phyloP scores from a whole-genome alignment of 495 filamentous ascomycete species.

The Xylaria sp. region DNA sequence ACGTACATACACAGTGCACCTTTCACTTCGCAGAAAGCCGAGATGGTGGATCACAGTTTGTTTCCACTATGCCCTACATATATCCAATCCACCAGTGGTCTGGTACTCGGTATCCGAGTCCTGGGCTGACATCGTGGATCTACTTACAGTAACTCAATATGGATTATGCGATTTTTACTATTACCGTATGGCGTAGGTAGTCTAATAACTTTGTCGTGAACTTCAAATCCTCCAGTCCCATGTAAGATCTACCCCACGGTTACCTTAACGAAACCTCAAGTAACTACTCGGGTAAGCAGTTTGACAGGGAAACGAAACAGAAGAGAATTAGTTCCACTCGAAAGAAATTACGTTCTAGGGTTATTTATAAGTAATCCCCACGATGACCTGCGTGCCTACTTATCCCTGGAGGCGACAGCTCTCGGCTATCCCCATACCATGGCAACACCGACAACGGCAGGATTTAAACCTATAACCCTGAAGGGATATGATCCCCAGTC shows the following conservation, averaged over 20 bases:
- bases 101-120: not conserved
- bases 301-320: not conserved
- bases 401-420: no score
- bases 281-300: not conserved
- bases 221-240: not conserved
- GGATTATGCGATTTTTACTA: no score
- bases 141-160: no score
- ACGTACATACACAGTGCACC: constrained; percentile 14
- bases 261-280: not conserved
- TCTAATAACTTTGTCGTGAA: not conserved
- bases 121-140: not conserved
- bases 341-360: not conserved
- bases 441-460: not conserved
- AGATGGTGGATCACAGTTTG: not conserved
- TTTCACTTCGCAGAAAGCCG: not conserved
- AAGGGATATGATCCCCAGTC: constrained; percentile 17
- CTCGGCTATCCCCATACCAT: not conserved
- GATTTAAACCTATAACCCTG: constrained; percentile 14
- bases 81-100: no score
- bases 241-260: not conserved
- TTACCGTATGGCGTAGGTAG: no score
- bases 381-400: not conserved
- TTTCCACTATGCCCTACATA: not conserved
- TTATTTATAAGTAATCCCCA: not conserved
- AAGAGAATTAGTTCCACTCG: not conserved